Percentiles rank a stretch among this genome's conserved stretches.
These are phyloP conservation scores for Ephemerocybe angulata DNA, from an alignment of 768 basidiomycete species.

Conservation along the genomic window DNA sequence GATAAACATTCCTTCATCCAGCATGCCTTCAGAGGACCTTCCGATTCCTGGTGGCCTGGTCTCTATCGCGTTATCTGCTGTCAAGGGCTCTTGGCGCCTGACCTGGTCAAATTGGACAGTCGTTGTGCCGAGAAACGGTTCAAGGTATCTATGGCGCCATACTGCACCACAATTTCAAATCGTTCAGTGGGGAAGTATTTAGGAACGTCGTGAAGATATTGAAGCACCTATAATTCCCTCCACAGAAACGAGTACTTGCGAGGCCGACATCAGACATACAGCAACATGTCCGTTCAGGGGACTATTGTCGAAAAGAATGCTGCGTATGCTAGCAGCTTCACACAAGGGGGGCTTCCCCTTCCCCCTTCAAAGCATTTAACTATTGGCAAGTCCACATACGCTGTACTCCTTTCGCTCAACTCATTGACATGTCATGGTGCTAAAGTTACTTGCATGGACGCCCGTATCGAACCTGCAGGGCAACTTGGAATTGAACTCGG, in stretches of 20 bases:
- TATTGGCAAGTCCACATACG: slow-evolving; percentile 22
- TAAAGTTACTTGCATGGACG: slow-evolving; percentile 71
- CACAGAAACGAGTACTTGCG: no score
- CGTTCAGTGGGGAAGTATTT: background rate
- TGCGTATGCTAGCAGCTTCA: slow-evolving; percentile 43
- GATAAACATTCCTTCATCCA: no score
- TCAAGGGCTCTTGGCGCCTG: no score
- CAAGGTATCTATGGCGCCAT: no score
- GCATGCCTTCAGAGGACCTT: no score
- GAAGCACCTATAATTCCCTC: no score
- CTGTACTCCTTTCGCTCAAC: background rate
- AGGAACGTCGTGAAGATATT: background rate
- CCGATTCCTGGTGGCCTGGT: no score
- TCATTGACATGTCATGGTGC: background rate
- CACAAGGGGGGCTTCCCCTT: slow-evolving; percentile 34
- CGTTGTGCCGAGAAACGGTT: background rate
- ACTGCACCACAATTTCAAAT: background rate
- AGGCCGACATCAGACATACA: background rate
- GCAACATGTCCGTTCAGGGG: slow-evolving; percentile 18
- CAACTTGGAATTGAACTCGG: slow-evolving; percentile 62
- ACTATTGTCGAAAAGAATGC: slow-evolving; percentile 41
- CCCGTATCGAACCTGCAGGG: slow-evolving; percentile 61
- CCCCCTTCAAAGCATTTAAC: slow-evolving; percentile 34
- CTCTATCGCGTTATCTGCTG: no score
- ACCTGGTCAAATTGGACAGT: background rate